phyloP scores from a whole-genome alignment of 768 basidiomycete genomes.

The Boletus edulis region DNA sequence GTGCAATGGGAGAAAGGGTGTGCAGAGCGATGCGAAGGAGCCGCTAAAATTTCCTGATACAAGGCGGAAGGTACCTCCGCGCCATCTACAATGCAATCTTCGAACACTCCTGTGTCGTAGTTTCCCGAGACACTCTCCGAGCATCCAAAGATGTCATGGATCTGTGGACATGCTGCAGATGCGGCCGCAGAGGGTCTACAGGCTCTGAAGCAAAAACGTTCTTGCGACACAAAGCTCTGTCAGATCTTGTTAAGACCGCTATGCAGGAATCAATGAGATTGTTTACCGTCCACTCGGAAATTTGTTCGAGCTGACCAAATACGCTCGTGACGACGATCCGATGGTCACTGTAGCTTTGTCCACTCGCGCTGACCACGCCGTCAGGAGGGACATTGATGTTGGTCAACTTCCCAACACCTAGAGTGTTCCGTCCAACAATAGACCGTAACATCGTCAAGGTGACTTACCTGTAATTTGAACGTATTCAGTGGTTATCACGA shows the following conservation, averaged over 20 bases:
- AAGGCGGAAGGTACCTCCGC: slow-evolving; percentile 59
- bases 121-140: slow-evolving; percentile 60
- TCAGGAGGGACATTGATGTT: slow-evolving; percentile 59
- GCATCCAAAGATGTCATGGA: slow-evolving; percentile 56
- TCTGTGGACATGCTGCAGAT: slow-evolving; percentile 57
- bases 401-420: slow-evolving; percentile 65
- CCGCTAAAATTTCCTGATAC: slow-evolving; percentile 57
- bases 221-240: slow-evolving; percentile 60
- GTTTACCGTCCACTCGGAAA: slow-evolving; percentile 71
- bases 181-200: slow-evolving; percentile 54
- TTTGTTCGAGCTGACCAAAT: slow-evolving; percentile 56
- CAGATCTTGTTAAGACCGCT: slow-evolving; percentile 9
- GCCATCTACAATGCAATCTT: slow-evolving; percentile 52
- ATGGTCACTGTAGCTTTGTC: slow-evolving; percentile 58
- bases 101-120: slow-evolving; percentile 44
- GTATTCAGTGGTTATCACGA: slow-evolving; percentile 73
- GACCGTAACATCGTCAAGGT: slow-evolving; percentile 11
- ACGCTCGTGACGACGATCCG: slow-evolving; percentile 72
- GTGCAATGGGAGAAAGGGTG: slow-evolving; percentile 64
- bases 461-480: slow-evolving; percentile 61
- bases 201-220: slow-evolving; percentile 70
- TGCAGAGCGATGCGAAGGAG: slow-evolving; percentile 53
- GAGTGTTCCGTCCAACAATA: slow-evolving; percentile 28
- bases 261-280: slow-evolving; percentile 1
- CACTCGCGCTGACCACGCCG: slow-evolving; percentile 58